Evolutionary conservation across 768 basidiomycete species (phyloP), one percentile per base, ranked within the genome.

Genomic region (Leccinum imitatum): DNA sequence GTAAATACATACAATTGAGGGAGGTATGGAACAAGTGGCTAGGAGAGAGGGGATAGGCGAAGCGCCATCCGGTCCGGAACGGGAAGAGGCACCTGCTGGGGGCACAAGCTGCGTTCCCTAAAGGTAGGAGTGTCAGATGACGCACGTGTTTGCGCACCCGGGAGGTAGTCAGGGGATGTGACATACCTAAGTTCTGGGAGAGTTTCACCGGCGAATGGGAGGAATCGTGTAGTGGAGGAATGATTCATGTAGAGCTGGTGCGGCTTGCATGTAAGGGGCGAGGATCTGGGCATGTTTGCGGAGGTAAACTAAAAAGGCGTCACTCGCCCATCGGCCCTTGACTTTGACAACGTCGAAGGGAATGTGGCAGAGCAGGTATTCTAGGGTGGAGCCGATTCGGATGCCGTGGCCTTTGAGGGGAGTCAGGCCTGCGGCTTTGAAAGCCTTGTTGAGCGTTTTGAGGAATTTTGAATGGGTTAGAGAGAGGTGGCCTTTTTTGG

Each of bases 401-500:
- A 50, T 50, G 0, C 48, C 14, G 3, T 50, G 48, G 11, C 48
- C 48, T 13, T 6, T 31, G 30, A 31, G 30, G 30, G 30, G 30
- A 10, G 30, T 31, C 30, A 31, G 3, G 0, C 30, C 30, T 0
- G 30, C 30, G 3, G 0, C 30, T 31, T 31, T 31, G 30, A 31
- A 31, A 0, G 30, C 30, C 9, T 31, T 31, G 0, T 31, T 2
- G 2, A 31, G 30, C 0, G 30, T 31, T 31, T 31, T 31, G 0
- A 31, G 0, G 30, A 31, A 31, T 31, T 31, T 31, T 10, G 9
- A 10, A 31, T 2, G 2, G 30, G 30, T 0, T n/a, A n/a, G n/a
- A n/a, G n/a, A n/a, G n/a, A 31, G 9, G 30, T 31, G 30, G 30
- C 30, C 30, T 31, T 31, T 31, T 0, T 31, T 31, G 30, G 30